Conservation (phyloP, 228 moss, liverwort and hornwort genomes). For the Sphagnum fallax region DNA sequence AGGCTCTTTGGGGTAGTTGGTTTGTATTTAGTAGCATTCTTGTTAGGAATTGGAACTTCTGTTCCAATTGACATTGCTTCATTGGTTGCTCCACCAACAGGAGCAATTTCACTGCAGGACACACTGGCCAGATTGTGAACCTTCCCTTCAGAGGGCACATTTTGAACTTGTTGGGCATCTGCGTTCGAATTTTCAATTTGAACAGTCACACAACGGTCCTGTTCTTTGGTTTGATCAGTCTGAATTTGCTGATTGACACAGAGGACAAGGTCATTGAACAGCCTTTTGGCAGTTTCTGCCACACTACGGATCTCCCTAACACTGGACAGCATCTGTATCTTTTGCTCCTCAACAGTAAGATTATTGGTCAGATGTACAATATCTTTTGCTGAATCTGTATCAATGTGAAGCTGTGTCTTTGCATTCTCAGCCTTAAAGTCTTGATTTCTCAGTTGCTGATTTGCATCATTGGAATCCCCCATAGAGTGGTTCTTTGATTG, state of each 20-base stretch:
- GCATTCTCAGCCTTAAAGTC: no score
- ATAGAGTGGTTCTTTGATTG: no score
- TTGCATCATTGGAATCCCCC: no score
- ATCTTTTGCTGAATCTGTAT: constrained; percentile 10
- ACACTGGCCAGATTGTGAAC: no score
- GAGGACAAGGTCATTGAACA: constrained; percentile 28
- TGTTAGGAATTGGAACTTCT: background rate
- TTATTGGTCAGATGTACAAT: constrained; percentile 5
- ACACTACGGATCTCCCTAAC: constrained; percentile 33
- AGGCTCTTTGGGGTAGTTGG: background rate
- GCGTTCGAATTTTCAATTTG: no score
- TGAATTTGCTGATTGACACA: constrained; percentile 29
- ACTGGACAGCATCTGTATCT: constrained; percentile 18
- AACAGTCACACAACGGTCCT: background rate
- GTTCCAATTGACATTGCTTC: background rate
- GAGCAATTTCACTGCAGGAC: background rate
- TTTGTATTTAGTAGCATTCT: background rate
- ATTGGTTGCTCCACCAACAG: background rate
- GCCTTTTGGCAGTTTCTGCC: constrained; percentile 36
- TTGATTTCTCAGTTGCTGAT: no score
- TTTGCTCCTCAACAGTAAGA: constrained; percentile 6
- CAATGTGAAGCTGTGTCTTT: background rate
- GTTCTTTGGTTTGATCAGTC: constrained; percentile 16
- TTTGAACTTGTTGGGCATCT: no score
- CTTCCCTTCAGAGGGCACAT: no score